A percentile compares a stretch with the other conserved stretches of the same genome.
Evolutionary conservation across 2,329 filamentous ascomycete genomes (phyloP).

Genomic region (Penicillium glabrum): DNA sequence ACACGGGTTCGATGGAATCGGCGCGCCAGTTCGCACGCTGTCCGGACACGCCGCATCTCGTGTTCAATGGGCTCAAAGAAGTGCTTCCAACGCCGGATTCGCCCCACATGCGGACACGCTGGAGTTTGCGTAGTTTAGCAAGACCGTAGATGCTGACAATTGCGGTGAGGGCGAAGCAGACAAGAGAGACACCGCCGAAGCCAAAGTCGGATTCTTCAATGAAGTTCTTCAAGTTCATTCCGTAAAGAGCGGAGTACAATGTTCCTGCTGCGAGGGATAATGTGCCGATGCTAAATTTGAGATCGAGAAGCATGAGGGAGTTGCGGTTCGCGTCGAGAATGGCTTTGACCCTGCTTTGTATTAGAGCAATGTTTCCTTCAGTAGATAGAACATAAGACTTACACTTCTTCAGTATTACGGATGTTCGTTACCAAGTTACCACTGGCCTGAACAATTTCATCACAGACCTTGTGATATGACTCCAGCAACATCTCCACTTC

Average conservation of each 20-base stretch:
- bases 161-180: constrained; percentile 70
- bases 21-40: constrained; percentile 43
- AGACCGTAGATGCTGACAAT: constrained; percentile 83
- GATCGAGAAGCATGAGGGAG: constrained; percentile 92
- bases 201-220: constrained; percentile 91
- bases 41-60: constrained; percentile 22
- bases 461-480: constrained; percentile 95
- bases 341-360: constrained; percentile 71
- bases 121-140: constrained; percentile 77
- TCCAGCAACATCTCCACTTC: constrained; percentile 97
- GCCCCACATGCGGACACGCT: constrained; percentile 84
- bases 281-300: constrained; percentile 94
- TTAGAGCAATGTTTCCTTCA: constrained; percentile 14
- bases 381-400: constrained; percentile 36
- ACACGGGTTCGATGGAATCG: constrained; percentile 44
- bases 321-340: constrained; percentile 98
- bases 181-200: constrained; percentile 71
- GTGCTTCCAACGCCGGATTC: constrained; percentile 47
- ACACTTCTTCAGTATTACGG: constrained; percentile 98
- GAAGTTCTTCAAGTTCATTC: constrained; percentile 99
- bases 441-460: constrained; percentile 95
- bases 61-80: constrained; percentile 28
- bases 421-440: constrained; percentile 92
- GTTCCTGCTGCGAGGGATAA: constrained; percentile 93
- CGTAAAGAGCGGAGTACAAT: constrained; percentile 96